phyloP scores from a whole-genome alignment of 495 filamentous ascomycete species.

The Hypoxylon subgilvum region DNA sequence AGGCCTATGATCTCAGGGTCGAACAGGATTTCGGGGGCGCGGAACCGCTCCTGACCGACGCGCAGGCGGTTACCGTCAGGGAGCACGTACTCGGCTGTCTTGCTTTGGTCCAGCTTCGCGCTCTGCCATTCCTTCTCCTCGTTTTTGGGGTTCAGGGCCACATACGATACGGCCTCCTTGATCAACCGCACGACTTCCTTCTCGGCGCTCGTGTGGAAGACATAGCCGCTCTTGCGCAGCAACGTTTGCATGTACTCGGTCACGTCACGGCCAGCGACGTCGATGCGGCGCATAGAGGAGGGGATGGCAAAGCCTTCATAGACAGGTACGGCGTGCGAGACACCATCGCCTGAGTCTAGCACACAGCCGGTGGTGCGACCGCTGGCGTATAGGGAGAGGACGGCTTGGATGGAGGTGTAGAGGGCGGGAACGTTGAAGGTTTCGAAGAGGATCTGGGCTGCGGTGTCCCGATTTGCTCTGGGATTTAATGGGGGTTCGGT shows the following conservation, averaged over 20 bases:
- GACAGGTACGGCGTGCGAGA: slow-evolving; percentile 96
- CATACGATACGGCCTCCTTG: slow-evolving; percentile 93
- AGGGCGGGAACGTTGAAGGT: slow-evolving; percentile 98
- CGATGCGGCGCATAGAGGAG: slow-evolving; percentile 90
- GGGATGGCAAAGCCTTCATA: slow-evolving; percentile 98
- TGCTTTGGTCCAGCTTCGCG: slow-evolving; percentile 65
- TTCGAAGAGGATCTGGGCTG: slow-evolving; percentile 97
- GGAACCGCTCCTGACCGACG: slow-evolving; percentile 73
- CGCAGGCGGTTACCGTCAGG: slow-evolving; percentile 77
- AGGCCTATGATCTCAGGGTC: slow-evolving; percentile 96
- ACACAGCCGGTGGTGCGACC: slow-evolving; percentile 97
- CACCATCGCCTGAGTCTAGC: slow-evolving; percentile 92
- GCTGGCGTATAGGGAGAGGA: slow-evolving; percentile 94
- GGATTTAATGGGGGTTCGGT: slow-evolving; percentile 98
- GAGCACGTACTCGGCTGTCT: slow-evolving; percentile 82
- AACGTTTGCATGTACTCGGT: slow-evolving; percentile 94
- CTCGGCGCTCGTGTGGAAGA: slow-evolving; percentile 97
- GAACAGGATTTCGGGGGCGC: slow-evolving; percentile 96
- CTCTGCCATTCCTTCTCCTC: slow-evolving; percentile 96
- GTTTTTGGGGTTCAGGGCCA: slow-evolving; percentile 86
- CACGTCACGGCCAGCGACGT: slow-evolving; percentile 97
- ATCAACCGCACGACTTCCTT: slow-evolving; percentile 97
- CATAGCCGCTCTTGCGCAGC: slow-evolving; percentile 88
- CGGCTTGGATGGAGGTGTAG: slow-evolving; percentile 96
- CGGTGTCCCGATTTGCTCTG: slow-evolving; percentile 91